Evolutionary conservation across 768 basidiomycete species (phyloP), one percentile per base, ranked within the genome.

Genomic region (Mycena latifolia): DNA sequence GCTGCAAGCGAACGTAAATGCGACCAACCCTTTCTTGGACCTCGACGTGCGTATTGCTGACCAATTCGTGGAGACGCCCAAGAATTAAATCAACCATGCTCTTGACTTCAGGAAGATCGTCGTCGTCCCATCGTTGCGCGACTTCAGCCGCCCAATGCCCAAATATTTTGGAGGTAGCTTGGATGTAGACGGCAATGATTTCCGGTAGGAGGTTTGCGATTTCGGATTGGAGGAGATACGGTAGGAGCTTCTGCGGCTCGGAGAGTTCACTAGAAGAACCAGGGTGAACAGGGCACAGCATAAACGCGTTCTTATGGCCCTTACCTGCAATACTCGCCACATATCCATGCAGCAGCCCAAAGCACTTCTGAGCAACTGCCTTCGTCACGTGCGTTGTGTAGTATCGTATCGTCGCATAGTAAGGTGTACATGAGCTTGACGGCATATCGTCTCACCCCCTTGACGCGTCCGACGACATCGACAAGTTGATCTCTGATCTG

Each of bases 281-380:
- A 53, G 27, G 25, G 35, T 60, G 41, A 15, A 51, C 25, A 57
- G 58, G 67, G 18, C 69, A 60, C 33, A 22, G 17, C 9, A 51
- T 15, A 50, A 37, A 27, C 8, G 48, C 22, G 48, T 28, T 17
- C 2, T 12, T 3, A 28, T 24, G 33, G 31, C 25, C 55, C 91
- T 75, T 71, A 96, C 96, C 89, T 84, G 85, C 92, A 91, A 76
- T 95, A 94, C 78, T 99, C 98, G 22, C 96, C 97, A 67, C 94
- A 95, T 70, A 98, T 93, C 93, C 94, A 99, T 7, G 95, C 95
- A 12, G 96, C 96, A 0, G 96, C 98, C 87, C 93, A 95, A 2
- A 98, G 80, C 11, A 97, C 87, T 73, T 96, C 94, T 0, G 90
- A 87, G 72, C 94, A 96, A 74, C 89, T 90, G 1, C 88, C 90